Evolutionary conservation across 106 monocot genomes (phyloP), one percentile per base, ranked within the genome.

Genomic region (Cymbidium sinense): DNA sequence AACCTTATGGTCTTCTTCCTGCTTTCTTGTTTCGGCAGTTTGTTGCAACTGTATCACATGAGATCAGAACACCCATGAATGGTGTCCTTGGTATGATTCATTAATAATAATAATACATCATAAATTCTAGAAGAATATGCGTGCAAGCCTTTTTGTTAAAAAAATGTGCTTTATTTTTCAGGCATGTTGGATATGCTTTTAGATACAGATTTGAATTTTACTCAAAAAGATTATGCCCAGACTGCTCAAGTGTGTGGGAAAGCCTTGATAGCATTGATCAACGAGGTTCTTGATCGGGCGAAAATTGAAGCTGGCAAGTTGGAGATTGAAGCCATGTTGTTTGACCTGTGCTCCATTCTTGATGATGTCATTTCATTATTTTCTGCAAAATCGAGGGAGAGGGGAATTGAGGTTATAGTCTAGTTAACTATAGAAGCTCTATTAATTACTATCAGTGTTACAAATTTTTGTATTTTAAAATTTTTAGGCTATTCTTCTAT

Each of bases 41-140:
- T 78, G 90, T 99, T 75, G 98, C 98, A 35, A 99, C 98, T 71
- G 98, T 99, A 81, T 99, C 98, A 43, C 94, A 99, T 86, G 98
- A 99, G 78, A 99, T 99, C 65, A 85, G 98, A 86, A 99, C 98
- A 30, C 98, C 98, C 39, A 99, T 99, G 98, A 95, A 99, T 86
- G 98, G 98, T 6, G 98, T 99, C 31, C 89, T 99, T 70, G 98
- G 98, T 99, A 92, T 86, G 73, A 55, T 64, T 72, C 62, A 7
- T 21, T 0, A 23, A 23, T 67, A n/a, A n/a, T n/a, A 50, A 9
- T 6, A 75, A 37, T 21, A 19, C 50, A 29, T 50, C 43, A 50
- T 50, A 43, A 7, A 50, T n/a, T 20, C 30, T 36, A 13, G 2
- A 5, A 51, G 25, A 12, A 28, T 36, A 0, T 39, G 9, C 0